phyloP scores from a whole-genome alignment of 805 yeast genomes.

The Myxozyma melibiosi region DNA sequence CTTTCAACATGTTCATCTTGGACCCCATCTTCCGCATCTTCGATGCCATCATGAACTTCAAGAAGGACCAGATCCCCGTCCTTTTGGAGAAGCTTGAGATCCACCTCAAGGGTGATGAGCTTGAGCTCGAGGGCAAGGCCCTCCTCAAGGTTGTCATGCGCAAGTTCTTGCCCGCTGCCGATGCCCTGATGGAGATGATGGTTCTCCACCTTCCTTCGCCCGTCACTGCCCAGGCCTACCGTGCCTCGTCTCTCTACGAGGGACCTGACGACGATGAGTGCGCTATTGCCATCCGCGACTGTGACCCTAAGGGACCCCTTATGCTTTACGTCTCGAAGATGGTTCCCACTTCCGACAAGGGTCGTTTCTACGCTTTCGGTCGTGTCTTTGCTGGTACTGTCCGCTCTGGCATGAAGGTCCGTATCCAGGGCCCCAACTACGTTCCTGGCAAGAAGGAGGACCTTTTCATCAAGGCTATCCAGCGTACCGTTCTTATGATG shows the following conservation, averaged over 20 bases:
- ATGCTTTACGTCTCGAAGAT: constrained; percentile 99
- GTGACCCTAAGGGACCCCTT: constrained; percentile 97
- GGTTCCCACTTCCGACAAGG: constrained; percentile 99
- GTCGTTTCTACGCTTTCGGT: constrained; percentile 99
- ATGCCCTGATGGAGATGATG: constrained; percentile 98
- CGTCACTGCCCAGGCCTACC: constrained; percentile 97
- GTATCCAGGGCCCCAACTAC: constrained; percentile 99
- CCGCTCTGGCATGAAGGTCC: constrained; percentile 97
- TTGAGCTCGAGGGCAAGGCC: constrained; percentile 98
- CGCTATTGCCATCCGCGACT: constrained; percentile 91
- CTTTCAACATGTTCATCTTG: constrained; percentile 98
- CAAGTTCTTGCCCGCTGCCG: constrained; percentile 99
- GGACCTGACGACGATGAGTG: constrained; percentile 91
- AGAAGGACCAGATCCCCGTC: constrained; percentile 93
- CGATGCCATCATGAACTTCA: constrained; percentile 97
- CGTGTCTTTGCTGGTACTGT: constrained; percentile 99
- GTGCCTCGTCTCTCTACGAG: constrained; percentile 99
- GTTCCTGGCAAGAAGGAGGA: constrained; percentile 98
- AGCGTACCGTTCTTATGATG: constrained; percentile 99
- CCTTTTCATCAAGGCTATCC: constrained; percentile 93
- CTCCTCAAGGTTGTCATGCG: constrained; percentile 97
- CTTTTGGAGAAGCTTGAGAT: constrained; percentile 94
- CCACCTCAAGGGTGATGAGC: constrained; percentile 91
- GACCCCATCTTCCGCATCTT: constrained; percentile 99
- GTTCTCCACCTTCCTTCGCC: constrained; percentile 98